Evolutionary conservation across 148 eudicot genomes (phyloP).

Genomic region (Rhododendron williamsianum): DNA sequence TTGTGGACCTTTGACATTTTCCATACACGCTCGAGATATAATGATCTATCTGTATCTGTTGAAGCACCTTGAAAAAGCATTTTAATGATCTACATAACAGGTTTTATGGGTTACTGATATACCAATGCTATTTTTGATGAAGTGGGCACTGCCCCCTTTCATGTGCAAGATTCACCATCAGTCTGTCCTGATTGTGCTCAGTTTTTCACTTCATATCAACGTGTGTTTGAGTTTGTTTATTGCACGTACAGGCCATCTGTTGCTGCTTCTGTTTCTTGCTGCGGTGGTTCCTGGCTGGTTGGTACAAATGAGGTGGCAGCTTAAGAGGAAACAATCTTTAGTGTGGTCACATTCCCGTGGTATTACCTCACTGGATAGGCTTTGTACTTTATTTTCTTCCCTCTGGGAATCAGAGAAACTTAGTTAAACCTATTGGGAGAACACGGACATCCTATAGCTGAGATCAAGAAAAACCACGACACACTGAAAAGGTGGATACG

Average conservation of each 20-base stretch:
- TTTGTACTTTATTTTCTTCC: neutral
- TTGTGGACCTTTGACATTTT: neutral
- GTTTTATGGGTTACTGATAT: neutral
- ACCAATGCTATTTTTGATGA: neutral
- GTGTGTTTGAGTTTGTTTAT: neutral
- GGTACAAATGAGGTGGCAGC: constrained; percentile 61
- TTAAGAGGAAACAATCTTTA: neutral
- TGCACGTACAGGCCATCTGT: constrained; percentile 48
- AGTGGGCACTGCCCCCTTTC: neutral
- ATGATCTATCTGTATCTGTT: neutral
- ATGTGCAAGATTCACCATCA: neutral
- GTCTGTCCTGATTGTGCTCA: neutral
- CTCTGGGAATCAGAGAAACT: neutral
- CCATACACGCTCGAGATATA: neutral
- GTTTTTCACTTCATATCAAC: neutral
- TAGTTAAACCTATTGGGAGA: neutral
- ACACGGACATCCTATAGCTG: neutral
- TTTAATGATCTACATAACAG: neutral
- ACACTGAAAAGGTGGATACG: neutral
- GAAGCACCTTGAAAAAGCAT: neutral
- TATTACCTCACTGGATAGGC: neutral
- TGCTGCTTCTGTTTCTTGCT: constrained; percentile 80
- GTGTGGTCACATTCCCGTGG: neutral
- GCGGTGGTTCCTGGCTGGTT: constrained; percentile 92
- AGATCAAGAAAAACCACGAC: neutral